Evolutionary conservation across 2,329 filamentous ascomycete genomes (phyloP).

Genomic region (Emmonsiellopsis sp.): DNA sequence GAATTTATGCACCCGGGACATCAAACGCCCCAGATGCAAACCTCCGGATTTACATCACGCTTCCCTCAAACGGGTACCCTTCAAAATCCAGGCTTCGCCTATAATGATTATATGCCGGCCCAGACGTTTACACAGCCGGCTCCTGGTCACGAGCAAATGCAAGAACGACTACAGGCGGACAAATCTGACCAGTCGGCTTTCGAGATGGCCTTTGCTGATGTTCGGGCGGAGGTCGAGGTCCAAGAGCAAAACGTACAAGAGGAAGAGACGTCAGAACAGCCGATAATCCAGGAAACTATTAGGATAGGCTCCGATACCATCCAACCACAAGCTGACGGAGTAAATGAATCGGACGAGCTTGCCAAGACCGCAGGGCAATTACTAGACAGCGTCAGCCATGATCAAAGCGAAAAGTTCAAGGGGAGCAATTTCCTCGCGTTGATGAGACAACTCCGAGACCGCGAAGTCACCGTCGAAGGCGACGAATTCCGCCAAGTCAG

Average conservation of each 20-base stretch:
- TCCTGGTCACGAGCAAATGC: slow-evolving; percentile 12
- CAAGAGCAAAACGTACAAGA: slow-evolving; percentile 16
- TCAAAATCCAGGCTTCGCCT: slow-evolving; percentile 9
- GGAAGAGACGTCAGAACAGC: slow-evolving; percentile 9
- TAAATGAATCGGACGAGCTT: slow-evolving; percentile 55
- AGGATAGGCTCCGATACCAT: slow-evolving; percentile 38
- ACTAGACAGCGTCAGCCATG: slow-evolving; percentile 58
- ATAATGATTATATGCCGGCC: too few species aligned
- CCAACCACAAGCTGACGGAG: slow-evolving; percentile 23
- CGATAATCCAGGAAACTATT: slow-evolving; percentile 17
- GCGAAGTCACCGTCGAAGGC: slow-evolving; percentile 63
- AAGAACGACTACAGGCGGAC: slow-evolving; percentile 24
- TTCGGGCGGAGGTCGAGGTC: slow-evolving; percentile 28
- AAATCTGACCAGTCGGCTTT: slow-evolving; percentile 38
- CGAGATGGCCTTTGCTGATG: slow-evolving; percentile 37
- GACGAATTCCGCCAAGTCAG: slow-evolving; percentile 47
- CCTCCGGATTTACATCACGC: slow-evolving; percentile 12
- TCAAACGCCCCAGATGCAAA: slow-evolving; percentile 15
- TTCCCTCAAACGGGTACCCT: slow-evolving; percentile 17
- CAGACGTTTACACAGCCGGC: not conserved
- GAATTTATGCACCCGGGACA: slow-evolving; percentile 45
- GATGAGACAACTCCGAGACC: slow-evolving; percentile 66
- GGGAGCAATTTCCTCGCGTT: slow-evolving; percentile 67
- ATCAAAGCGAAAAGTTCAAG: slow-evolving; percentile 65
- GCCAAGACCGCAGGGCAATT: slow-evolving; percentile 63